phyloP scores from a whole-genome alignment of 108 stramenopile genomes.

The Nannochloropsis salina region DNA sequence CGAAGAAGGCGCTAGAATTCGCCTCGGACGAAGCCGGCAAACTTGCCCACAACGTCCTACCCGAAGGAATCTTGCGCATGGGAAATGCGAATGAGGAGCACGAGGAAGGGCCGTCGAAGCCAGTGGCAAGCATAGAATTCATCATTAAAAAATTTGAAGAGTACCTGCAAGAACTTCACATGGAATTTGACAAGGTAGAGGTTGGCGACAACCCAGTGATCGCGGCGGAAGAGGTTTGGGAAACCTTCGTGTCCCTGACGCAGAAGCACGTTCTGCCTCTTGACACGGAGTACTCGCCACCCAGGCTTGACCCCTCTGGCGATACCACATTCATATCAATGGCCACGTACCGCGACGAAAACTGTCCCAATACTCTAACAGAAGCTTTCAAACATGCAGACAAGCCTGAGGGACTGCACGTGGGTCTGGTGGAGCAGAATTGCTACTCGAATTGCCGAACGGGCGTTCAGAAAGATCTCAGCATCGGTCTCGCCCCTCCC shows the following conservation, averaged over 20 bases:
- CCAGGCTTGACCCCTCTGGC: slow-evolving; percentile 23
- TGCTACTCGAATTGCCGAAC: slow-evolving; percentile 76
- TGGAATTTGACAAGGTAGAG: neutral
- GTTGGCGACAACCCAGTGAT: neutral
- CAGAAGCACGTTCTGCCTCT: slow-evolving; percentile 32
- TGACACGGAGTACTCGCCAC: slow-evolving; percentile 21
- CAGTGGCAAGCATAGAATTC: slow-evolving; percentile 14
- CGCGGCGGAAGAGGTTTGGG: slow-evolving; percentile 15
- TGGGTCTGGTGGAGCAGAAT: slow-evolving; percentile 83
- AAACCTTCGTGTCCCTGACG: neutral
- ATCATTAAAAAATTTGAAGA: neutral
- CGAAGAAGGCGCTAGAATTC: neutral
- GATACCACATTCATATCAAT: slow-evolving; percentile 69
- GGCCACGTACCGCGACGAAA: slow-evolving; percentile 79
- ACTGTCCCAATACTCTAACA: slow-evolving; percentile 67
- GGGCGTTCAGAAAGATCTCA: slow-evolving; percentile 57
- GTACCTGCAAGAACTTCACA: neutral
- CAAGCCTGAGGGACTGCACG: slow-evolving; percentile 68
- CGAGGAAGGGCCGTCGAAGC: neutral
- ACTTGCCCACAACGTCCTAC: slow-evolving; percentile 16
- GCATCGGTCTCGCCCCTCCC: slow-evolving; percentile 33
- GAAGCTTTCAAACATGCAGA: slow-evolving; percentile 61
- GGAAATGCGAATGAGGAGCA: neutral
- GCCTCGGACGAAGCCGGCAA: neutral
- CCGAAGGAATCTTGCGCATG: neutral